Conservation (phyloP, 495 filamentous ascomycete species). For the Penicillium diatomitis region DNA sequence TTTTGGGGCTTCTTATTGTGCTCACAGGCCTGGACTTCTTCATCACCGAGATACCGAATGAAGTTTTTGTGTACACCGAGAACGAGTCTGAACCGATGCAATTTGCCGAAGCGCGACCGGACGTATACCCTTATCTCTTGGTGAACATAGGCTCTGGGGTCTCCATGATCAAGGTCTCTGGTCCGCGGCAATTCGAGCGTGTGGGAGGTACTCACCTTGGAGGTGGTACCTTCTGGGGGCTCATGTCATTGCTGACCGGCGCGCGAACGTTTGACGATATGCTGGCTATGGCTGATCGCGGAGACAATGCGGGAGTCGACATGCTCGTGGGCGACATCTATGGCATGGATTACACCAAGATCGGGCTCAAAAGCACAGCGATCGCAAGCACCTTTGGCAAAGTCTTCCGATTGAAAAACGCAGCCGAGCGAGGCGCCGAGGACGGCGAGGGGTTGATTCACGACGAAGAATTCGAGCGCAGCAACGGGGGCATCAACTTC, state of each 20-base stretch:
- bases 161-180: slow-evolving; percentile 95
- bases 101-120: slow-evolving; percentile 59
- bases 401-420: slow-evolving; percentile 78
- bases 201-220: slow-evolving; percentile 93
- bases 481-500: slow-evolving; percentile 35
- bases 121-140: slow-evolving; percentile 92
- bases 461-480: slow-evolving; percentile 36
- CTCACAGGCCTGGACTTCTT: slow-evolving; percentile 85
- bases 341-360: slow-evolving; percentile 88
- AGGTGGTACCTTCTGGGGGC: slow-evolving; percentile 91
- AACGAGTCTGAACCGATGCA: slow-evolving; percentile 76
- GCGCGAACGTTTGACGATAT: slow-evolving; percentile 91
- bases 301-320: slow-evolving; percentile 87
- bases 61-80: slow-evolving; percentile 95
- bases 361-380: slow-evolving; percentile 84
- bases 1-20: not conserved
- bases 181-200: slow-evolving; percentile 72
- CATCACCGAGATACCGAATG: slow-evolving; percentile 90
- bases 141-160: slow-evolving; percentile 99
- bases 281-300: slow-evolving; percentile 85
- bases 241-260: slow-evolving; percentile 82
- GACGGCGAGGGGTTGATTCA: slow-evolving; percentile 56
- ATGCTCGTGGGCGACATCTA: slow-evolving; percentile 99
- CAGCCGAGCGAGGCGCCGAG: slow-evolving; percentile 67
- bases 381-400: slow-evolving; percentile 97